These are phyloP conservation scores for Xylaria castorea DNA, from an alignment of 495 filamentous ascomycete species.

Conservation along the genomic window DNA sequence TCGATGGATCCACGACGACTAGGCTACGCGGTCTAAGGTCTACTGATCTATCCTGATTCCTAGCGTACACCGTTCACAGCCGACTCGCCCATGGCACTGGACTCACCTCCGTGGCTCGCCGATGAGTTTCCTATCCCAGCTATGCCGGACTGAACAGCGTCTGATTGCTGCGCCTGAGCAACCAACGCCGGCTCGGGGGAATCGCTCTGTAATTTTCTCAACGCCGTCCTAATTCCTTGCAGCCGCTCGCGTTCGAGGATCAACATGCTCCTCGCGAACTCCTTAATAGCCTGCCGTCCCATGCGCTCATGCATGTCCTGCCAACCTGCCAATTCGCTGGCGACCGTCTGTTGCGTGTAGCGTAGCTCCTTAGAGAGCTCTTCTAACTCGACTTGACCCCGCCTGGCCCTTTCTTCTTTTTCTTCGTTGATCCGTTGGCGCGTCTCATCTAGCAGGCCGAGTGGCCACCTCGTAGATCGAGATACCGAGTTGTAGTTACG, in stretches of 20 bases:
- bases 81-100: slow-evolving; percentile 34
- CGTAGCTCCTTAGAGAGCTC: slow-evolving; percentile 76
- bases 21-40: slow-evolving; percentile 6
- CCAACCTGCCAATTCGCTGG: slow-evolving; percentile 90
- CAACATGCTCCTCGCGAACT: slow-evolving; percentile 79
- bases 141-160: background rate
- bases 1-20: background rate
- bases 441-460: slow-evolving; percentile 87
- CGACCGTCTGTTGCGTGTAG: slow-evolving; percentile 93
- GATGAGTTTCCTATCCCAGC: slow-evolving; percentile 28
- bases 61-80: slow-evolving; percentile 19
- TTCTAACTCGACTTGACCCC: slow-evolving; percentile 67
- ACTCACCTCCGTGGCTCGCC: slow-evolving; percentile 30
- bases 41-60: slow-evolving; percentile 18
- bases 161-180: background rate
- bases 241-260: slow-evolving; percentile 78
- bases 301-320: slow-evolving; percentile 83
- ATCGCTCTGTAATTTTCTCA: slow-evolving; percentile 59
- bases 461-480: slow-evolving; percentile 77
- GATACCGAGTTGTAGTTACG: slow-evolving; percentile 75
- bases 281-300: slow-evolving; percentile 73
- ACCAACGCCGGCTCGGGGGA: background rate
- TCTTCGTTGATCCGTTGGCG: slow-evolving; percentile 81
- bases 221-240: slow-evolving; percentile 79
- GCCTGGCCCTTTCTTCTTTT: slow-evolving; percentile 73